A percentile compares a stretch with the other conserved stretches of the same genome.
Conservation (phyloP, 352 stramenopile species). For the Aphanomyces euteiches region DNA sequence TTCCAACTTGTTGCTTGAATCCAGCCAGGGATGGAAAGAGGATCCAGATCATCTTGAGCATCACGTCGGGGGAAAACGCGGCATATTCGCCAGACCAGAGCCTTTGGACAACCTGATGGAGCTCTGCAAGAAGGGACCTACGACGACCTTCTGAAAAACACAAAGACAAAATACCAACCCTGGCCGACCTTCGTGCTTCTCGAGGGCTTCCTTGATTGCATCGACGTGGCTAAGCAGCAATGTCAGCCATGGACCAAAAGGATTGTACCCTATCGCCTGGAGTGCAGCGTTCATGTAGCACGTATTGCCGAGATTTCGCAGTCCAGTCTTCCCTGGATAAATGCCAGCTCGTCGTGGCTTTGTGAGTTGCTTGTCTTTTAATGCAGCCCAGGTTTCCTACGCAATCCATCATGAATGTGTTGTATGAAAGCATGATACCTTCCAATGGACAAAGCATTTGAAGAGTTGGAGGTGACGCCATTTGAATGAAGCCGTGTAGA, state of each 20-base stretch:
- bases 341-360: neutral
- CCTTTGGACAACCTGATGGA: slow-evolving; percentile 5
- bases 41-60: neutral
- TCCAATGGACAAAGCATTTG: slow-evolving; percentile 8
- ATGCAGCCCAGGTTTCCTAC: neutral
- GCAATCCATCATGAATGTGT: neutral
- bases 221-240: neutral
- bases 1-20: slow-evolving; percentile 9
- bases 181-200: neutral
- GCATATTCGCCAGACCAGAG: slow-evolving; percentile 4
- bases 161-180: neutral
- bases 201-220: neutral
- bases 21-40: slow-evolving; percentile 3
- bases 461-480: slow-evolving; percentile 2
- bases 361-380: neutral
- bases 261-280: neutral
- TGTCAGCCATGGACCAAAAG: too few species aligned
- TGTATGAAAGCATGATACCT: neutral
- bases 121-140: slow-evolving; percentile 33
- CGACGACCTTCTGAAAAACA: neutral
- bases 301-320: slow-evolving; percentile 15
- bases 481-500: slow-evolving; percentile 7
- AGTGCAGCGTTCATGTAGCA: slow-evolving; percentile 11
- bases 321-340: slow-evolving; percentile 8
- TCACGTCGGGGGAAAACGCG: slow-evolving; percentile 9